Conservation (phyloP, 768 basidiomycete genomes). For the Amanita fuliginea region DNA sequence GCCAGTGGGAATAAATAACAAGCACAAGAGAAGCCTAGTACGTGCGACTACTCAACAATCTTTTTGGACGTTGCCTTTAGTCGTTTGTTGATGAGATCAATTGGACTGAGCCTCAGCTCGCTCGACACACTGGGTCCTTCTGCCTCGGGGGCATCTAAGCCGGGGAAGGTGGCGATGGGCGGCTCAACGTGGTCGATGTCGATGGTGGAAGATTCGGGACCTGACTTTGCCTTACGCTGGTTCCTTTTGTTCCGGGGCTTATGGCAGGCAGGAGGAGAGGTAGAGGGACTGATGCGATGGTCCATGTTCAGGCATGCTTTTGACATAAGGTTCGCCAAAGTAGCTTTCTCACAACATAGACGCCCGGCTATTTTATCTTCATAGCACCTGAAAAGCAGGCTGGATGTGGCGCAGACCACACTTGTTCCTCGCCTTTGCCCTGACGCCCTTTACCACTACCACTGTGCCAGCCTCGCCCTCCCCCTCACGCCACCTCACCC, state of each 20-base stretch:
- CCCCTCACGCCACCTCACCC: no score
- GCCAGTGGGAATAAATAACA: slow-evolving; percentile 4
- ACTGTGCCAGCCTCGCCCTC: no score
- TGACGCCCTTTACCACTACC: no score
- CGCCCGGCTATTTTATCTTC: no score
- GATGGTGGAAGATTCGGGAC: slow-evolving; percentile 18
- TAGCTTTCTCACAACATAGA: background rate
- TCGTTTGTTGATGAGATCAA: slow-evolving; percentile 73
- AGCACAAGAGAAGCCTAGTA: background rate
- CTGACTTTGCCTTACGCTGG: slow-evolving; percentile 35
- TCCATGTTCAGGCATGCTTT: slow-evolving; percentile 22
- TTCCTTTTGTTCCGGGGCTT: slow-evolving; percentile 69
- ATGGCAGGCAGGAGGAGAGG: slow-evolving; percentile 38
- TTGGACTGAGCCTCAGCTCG: slow-evolving; percentile 49
- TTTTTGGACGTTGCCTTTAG: slow-evolving; percentile 74
- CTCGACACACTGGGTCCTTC: slow-evolving; percentile 33
- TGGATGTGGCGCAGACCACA: no score
- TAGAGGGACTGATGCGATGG: slow-evolving; percentile 63
- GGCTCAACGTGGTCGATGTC: slow-evolving; percentile 26
- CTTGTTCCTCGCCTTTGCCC: no score
- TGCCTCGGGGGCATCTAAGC: slow-evolving; percentile 34
- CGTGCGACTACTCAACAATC: slow-evolving; percentile 41
- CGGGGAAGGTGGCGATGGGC: slow-evolving; percentile 27
- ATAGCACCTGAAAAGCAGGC: no score
- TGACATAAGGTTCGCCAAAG: no score